These are phyloP conservation scores for Arabidopsis suecica DNA, from an alignment of 345 rosid genomes.

Conservation along the genomic window DNA sequence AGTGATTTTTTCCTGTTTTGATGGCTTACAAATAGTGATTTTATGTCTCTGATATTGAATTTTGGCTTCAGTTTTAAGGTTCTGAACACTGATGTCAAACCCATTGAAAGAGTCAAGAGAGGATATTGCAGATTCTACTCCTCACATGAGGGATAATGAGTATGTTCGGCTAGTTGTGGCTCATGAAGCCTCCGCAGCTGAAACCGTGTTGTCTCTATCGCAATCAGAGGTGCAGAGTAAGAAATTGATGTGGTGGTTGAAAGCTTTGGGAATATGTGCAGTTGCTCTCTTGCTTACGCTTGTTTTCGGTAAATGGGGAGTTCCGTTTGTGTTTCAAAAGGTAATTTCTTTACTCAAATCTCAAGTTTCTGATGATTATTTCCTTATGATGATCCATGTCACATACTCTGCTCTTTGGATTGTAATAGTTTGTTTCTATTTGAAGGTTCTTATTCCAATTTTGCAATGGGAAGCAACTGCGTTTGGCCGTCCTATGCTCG, in stretches of 20 bases:
- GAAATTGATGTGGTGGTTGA: constrained; percentile 69
- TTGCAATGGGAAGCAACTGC: constrained; percentile 99
- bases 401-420: background rate
- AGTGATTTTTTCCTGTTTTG: constrained; percentile 28
- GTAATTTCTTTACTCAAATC: constrained; percentile 38
- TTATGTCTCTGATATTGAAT: constrained; percentile 17
- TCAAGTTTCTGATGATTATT: background rate
- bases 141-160: constrained; percentile 58
- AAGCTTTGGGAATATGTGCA: constrained; percentile 48
- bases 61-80: background rate
- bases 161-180: constrained; percentile 74
- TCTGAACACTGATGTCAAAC: constrained; percentile 49
- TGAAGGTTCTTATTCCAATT: constrained; percentile 82
- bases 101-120: constrained; percentile 46
- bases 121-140: constrained; percentile 33
- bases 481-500: constrained; percentile 94
- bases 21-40: constrained; percentile 9
- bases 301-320: constrained; percentile 77
- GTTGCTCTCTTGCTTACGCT: constrained; percentile 47
- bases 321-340: constrained; percentile 78
- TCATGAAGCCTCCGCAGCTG: constrained; percentile 48
- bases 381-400: constrained; percentile 9
- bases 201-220: constrained; percentile 44
- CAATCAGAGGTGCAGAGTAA: constrained; percentile 37
- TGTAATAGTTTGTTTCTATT: constrained; percentile 34